Evolutionary conservation across 2,329 filamentous ascomycete species (phyloP), one percentile per base, ranked within the genome.

Genomic region (Aspergillus udagawae): DNA sequence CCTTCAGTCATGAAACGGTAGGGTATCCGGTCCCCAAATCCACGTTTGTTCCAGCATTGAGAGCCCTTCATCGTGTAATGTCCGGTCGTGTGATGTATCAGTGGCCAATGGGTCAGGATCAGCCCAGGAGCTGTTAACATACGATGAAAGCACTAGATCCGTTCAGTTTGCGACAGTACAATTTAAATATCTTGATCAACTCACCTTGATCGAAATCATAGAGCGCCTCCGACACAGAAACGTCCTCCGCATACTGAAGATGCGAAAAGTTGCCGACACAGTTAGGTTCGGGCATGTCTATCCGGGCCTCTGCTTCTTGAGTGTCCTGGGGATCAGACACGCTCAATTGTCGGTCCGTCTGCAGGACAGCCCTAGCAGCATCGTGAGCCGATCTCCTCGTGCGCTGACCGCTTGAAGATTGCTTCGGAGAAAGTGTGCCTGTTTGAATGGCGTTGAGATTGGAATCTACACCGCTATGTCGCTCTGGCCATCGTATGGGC

Each of bases 131-230:
- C 41, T 17, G 28, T 28, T 41, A 56, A 17, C 3, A 49, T 49
- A 52, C 38, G 28, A 27, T 45, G 28, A 29, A 28, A 60, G 44
- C 48, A 51, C 54, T 45, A 45, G 45, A 17, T 0, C 4, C n/a
- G n/a, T 23, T 44, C n/a, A 44, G 41, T 12, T 20, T 10, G n/a
- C 10, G 41, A 12, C n/a, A 23, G 6, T 21, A n/a, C 52, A 20
- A 1, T 45, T 57, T 12, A 25, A 2, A 51, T 14, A 23, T 5
- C 4, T 47, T 29, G 27, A n/a, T 2, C 17, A 5, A 4, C 42
- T 29, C 41, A 65, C 65, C 63, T 62, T 63, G 62, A 29, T 66
- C 63, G 27, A 67, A 61, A 42, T 66, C 60, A 25, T 41, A 54
- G 3, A 66, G 54, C 2, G 65, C 63, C 7, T 63, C 58, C 1